A percentile compares a stretch with the other conserved stretches of the same genome.
phyloP scores from a whole-genome alignment of 2,329 filamentous ascomycete genomes.

The Fusarium lyarnte region DNA sequence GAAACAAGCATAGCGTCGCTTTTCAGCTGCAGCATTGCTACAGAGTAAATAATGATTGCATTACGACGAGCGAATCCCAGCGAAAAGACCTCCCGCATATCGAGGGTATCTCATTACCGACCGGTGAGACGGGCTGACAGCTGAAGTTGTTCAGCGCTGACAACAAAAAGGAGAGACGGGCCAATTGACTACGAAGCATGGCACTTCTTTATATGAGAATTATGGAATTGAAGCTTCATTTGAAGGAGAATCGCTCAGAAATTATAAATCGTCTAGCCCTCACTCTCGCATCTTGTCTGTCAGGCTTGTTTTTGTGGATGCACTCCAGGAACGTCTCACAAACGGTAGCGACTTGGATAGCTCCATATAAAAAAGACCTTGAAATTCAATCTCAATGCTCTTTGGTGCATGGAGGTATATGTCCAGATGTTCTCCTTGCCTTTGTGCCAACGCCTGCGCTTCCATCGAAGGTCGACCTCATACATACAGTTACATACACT shows the following conservation, averaged over 20 bases:
- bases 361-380: too few relatives aligned
- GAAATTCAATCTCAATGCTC: too few relatives aligned
- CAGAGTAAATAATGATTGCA: too few relatives aligned
- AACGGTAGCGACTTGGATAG: not conserved
- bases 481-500: too few relatives aligned
- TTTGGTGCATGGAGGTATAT: too few relatives aligned
- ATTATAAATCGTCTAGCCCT: rapidly evolving
- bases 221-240: not conserved
- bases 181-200: not conserved
- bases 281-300: rapidly evolving
- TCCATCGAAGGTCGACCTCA: not conserved
- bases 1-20: not conserved
- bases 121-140: rapidly evolving
- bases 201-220: not conserved
- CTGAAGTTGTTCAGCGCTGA: not conserved
- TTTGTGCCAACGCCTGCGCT: not conserved
- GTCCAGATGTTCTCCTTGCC: too few relatives aligned
- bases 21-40: not conserved
- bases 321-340: rapidly evolving
- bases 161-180: not conserved
- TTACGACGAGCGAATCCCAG: not conserved
- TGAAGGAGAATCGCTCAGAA: rapidly evolving
- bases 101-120: not conserved
- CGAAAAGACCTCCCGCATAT: too few relatives aligned
- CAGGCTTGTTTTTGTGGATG: rapidly evolving